Conservation (phyloP, 2,329 filamentous ascomycete species). For the Pseudopyrenochaeta lycopersici region DNA sequence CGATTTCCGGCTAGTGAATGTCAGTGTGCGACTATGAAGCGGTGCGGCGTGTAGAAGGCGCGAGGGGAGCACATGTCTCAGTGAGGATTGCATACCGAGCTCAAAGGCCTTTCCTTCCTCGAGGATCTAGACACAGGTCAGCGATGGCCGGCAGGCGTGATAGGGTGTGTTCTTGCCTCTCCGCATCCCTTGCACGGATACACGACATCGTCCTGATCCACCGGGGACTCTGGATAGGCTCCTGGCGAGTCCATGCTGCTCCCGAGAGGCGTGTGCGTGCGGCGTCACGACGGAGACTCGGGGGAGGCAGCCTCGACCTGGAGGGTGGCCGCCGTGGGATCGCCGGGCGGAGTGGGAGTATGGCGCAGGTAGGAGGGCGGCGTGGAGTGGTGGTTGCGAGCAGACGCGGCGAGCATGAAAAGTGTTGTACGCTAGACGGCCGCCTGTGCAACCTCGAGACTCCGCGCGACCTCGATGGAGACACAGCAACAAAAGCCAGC, state of each 20-base stretch:
- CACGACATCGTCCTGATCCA: conserved; percentile 59
- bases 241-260: conserved; percentile 63
- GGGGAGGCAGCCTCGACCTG: not conserved
- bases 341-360: not conserved
- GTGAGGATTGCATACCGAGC: conserved; percentile 71
- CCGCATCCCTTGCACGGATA: conserved; percentile 73
- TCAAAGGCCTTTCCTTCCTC: conserved; percentile 99
- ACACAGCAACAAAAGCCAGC: conserved; percentile 8
- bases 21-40: conserved; percentile 29
- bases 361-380: not conserved
- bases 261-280: conserved; percentile 4
- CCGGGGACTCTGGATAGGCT: conserved; percentile 61
- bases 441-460: conserved; percentile 1
- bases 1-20: conserved; percentile 79
- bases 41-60: conserved; percentile 15
- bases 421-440: not conserved
- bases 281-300: not conserved
- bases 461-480: not conserved
- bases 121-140: conserved; percentile 73
- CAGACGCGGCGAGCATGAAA: not conserved
- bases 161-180: conserved; percentile 39
- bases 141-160: conserved; percentile 14
- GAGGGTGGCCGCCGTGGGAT: not conserved
- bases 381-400: not conserved
- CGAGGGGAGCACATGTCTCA: conserved; percentile 26